Conservation (phyloP, 2,329 filamentous ascomycete species). For the Xylariaceae sp. region DNA sequence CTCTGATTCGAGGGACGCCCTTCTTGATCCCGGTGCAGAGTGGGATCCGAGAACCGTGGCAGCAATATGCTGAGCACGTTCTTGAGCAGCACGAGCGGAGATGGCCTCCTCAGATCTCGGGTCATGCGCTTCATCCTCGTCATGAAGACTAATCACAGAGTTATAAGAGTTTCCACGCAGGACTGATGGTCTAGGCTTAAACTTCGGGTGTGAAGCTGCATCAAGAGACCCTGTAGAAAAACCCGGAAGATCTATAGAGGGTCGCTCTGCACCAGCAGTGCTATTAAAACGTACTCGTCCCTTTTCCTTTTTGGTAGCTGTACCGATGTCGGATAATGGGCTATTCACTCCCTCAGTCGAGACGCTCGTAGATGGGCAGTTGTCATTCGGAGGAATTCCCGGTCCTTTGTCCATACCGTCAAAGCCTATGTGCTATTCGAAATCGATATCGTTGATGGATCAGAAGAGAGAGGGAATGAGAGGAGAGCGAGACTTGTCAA, state of each 20-base stretch:
- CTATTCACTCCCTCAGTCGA: constrained; percentile 6
- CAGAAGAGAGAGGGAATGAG: neutral
- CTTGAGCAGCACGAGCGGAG: constrained; percentile 51
- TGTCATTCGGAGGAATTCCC: constrained; percentile 5
- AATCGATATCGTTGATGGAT: no score
- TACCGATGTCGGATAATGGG: neutral
- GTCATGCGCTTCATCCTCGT: constrained; percentile 36
- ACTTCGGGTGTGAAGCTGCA: constrained; percentile 24
- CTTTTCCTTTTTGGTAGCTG: constrained; percentile 46
- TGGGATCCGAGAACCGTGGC: constrained; percentile 47
- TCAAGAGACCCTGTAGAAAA: constrained; percentile 24
- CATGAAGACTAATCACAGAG: constrained; percentile 42
- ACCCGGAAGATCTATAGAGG: constrained; percentile 27
- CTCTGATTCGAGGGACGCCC: constrained; percentile 47
- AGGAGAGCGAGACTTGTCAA: neutral
- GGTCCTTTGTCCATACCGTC: constrained; percentile 20
- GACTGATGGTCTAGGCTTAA: constrained; percentile 49
- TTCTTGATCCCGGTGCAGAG: constrained; percentile 43
- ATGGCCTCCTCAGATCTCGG: constrained; percentile 36
- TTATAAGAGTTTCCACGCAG: constrained; percentile 50
- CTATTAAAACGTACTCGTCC: constrained; percentile 57
- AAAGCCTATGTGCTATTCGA: neutral
- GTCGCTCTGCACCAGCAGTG: constrained; percentile 45
- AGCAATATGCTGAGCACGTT: constrained; percentile 50
- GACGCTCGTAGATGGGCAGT: constrained; percentile 6